phyloP scores from a whole-genome alignment of 2,329 filamentous ascomycete genomes.

The Anthostomella pinea region DNA sequence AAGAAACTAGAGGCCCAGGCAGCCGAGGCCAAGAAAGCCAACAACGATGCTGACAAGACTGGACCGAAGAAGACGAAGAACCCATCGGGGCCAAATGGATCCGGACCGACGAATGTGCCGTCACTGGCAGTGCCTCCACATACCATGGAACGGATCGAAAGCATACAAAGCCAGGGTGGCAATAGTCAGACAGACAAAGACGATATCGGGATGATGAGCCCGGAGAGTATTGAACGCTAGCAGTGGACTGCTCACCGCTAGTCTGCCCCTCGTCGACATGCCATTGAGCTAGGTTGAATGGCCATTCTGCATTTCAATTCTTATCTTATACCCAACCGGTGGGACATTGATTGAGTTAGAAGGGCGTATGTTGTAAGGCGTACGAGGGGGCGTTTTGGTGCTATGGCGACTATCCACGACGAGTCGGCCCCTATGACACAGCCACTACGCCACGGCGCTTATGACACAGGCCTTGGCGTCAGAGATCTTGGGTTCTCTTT shows the following conservation, averaged over 20 bases:
- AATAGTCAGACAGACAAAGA: slow-evolving; percentile 67
- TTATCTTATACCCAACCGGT: slow-evolving; percentile 19
- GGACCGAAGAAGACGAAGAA: slow-evolving; percentile 52
- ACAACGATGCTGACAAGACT: slow-evolving; percentile 37
- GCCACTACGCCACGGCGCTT: no score
- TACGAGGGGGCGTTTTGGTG: slow-evolving; percentile 15
- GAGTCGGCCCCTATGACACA: no score
- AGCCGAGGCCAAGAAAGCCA: slow-evolving; percentile 41
- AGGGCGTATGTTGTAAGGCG: slow-evolving; percentile 6
- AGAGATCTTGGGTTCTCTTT: no score
- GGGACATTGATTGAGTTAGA: slow-evolving; percentile 19
- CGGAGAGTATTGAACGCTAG: slow-evolving; percentile 66
- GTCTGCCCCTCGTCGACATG: background rate
- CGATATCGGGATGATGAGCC: slow-evolving; percentile 78
- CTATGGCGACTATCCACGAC: no score
- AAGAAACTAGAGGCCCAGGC: slow-evolving; percentile 70
- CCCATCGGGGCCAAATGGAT: slow-evolving; percentile 30
- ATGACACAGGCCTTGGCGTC: no score
- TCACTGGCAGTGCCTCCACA: slow-evolving; percentile 38
- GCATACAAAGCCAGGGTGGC: slow-evolving; percentile 55
- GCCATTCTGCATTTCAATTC: background rate
- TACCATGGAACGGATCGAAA: slow-evolving; percentile 58
- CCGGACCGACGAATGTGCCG: slow-evolving; percentile 35
- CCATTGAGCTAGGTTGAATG: background rate
- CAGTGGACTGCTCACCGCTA: background rate